These are phyloP conservation scores for Ampelocalamus luodianensis DNA, from an alignment of 176 grass and related monocot species.

Conservation along the genomic window DNA sequence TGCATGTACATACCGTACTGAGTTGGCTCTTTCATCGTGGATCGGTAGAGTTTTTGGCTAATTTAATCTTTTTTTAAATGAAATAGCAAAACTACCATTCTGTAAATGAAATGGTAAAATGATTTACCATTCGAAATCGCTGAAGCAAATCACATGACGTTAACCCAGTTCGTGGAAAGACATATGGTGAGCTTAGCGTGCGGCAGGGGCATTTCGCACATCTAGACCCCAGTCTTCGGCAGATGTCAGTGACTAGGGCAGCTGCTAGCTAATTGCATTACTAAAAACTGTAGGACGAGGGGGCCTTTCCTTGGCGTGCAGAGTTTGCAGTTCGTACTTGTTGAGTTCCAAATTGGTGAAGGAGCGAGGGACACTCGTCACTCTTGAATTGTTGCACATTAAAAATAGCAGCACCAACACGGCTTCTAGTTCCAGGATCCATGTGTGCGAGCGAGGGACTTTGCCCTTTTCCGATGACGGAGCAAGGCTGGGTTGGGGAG, in stretches of 20 bases:
- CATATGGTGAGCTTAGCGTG: too few relatives aligned
- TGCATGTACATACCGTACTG: not conserved
- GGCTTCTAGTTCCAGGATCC: constrained; percentile 2
- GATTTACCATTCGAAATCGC: too few relatives aligned
- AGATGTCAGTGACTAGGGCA: constrained; percentile 41
- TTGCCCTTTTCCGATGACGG: constrained; percentile 4
- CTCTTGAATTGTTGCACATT: constrained; percentile 29
- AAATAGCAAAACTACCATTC: too few relatives aligned
- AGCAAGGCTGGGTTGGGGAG: not conserved
- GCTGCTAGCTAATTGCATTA: constrained; percentile 47
- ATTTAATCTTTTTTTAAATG: too few relatives aligned
- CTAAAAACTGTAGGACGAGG: constrained; percentile 43
- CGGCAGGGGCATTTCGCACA: too few relatives aligned
- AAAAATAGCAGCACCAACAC: constrained; percentile 36
- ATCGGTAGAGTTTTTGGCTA: not conserved
- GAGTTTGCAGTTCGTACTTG: constrained; percentile 54
- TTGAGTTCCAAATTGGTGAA: constrained; percentile 53
- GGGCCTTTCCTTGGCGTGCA: constrained; percentile 76
- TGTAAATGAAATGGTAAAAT: too few relatives aligned
- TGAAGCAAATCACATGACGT: too few relatives aligned
- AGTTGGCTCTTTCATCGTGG: constrained; percentile 28
- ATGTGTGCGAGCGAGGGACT: constrained; percentile 17
- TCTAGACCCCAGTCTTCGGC: too few relatives aligned
- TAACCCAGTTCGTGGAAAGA: too few relatives aligned
- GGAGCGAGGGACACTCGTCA: constrained; percentile 1